These are phyloP conservation scores for Cytospora chrysosperma DNA, from an alignment of 2,329 filamentous ascomycete species.

Conservation along the genomic window DNA sequence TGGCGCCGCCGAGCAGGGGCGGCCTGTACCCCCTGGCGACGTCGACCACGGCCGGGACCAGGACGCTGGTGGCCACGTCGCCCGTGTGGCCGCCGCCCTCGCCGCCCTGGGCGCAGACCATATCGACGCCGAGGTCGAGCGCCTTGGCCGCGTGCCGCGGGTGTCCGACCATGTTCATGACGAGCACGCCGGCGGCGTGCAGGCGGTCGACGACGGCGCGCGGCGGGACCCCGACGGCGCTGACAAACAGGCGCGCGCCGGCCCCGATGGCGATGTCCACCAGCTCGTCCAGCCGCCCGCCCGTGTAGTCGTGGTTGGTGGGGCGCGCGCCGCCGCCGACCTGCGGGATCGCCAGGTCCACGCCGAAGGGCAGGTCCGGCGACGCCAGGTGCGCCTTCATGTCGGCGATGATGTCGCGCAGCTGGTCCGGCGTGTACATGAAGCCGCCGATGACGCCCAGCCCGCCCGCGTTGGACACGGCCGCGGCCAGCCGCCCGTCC, in stretches of 20 bases:
- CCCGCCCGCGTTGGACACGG: conserved; percentile 85
- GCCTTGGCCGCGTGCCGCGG: conserved; percentile 91
- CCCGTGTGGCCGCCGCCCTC: conserved; percentile 94
- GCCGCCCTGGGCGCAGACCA: conserved; percentile 88
- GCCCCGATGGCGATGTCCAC: conserved; percentile 83
- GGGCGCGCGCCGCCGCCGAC: conserved; percentile 79
- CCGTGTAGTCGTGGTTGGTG: conserved; percentile 95
- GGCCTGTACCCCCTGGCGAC: conserved; percentile 72
- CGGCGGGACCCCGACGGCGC: conserved; percentile 84
- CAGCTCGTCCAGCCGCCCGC: conserved; percentile 82
- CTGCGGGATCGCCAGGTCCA: conserved; percentile 89
- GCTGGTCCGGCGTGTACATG: conserved; percentile 71
- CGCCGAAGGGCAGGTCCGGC: conserved; percentile 77
- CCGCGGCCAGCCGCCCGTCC: conserved; percentile 74
- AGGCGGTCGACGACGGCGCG: conserved; percentile 69
- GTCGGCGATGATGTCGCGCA: conserved; percentile 79
- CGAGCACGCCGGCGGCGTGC: conserved; percentile 74
- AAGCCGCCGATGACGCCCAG: conserved; percentile 73
- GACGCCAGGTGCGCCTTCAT: conserved; percentile 71
- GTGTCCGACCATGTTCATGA: conserved; percentile 98
- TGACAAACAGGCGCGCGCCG: conserved; percentile 82
- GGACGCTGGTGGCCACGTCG: conserved; percentile 78
- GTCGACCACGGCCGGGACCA: conserved; percentile 85
- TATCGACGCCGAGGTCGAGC: conserved; percentile 80
- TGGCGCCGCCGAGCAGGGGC: conserved; percentile 63